phyloP scores from a whole-genome alignment of 192 early-diverging fungal species.

The Geranomyces variabilis region DNA sequence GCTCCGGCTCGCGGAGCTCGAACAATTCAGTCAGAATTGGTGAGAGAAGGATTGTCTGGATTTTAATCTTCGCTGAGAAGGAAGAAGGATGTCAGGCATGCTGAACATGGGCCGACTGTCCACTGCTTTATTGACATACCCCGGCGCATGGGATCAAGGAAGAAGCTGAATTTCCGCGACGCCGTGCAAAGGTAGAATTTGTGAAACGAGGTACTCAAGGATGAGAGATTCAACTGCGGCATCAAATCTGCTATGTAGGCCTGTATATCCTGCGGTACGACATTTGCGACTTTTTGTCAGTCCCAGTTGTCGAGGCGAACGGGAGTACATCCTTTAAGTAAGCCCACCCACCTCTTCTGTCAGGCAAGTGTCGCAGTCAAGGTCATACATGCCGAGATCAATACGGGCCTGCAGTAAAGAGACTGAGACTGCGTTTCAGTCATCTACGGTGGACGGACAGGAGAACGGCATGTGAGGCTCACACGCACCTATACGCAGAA shows the following conservation, averaged over 20 bases:
- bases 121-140: constrained; percentile 28
- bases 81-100: neutral
- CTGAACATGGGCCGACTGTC: neutral
- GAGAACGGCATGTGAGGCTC: neutral
- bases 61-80: constrained; percentile 44
- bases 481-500: constrained; percentile 49
- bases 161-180: constrained; percentile 56
- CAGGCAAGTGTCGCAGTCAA: constrained; percentile 49
- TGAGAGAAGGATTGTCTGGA: constrained; percentile 52
- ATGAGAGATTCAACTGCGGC: constrained; percentile 45
- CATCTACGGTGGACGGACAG: too few species aligned
- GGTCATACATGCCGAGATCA: constrained; percentile 49
- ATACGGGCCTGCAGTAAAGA: constrained; percentile 52
- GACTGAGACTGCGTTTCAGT: too few species aligned
- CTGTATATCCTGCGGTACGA: constrained; percentile 40
- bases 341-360: constrained; percentile 42
- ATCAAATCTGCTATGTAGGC: constrained; percentile 54
- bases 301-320: neutral
- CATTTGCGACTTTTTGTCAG: neutral
- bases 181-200: constrained; percentile 58
- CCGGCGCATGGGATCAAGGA: constrained; percentile 51
- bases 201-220: constrained; percentile 32
- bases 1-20: constrained; percentile 55
- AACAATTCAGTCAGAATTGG: constrained; percentile 58
- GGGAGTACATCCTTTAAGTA: neutral